Conservation (phyloP, 2,329 filamentous ascomycete genomes). For the Penicillium thymicola region DNA sequence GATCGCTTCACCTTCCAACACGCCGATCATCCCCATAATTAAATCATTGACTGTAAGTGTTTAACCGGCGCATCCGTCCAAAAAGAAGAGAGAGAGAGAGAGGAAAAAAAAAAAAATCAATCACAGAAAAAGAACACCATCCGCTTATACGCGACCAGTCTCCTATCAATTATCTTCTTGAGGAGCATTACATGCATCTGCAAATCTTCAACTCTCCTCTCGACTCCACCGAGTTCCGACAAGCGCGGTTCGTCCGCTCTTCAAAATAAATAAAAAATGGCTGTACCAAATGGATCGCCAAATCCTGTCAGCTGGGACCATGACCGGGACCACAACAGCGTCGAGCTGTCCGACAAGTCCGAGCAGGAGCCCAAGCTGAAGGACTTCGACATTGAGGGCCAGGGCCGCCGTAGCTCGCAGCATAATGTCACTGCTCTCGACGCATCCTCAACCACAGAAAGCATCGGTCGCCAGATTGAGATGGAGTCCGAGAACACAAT, state of each 20-base stretch:
- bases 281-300: constrained; percentile 28
- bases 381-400: constrained; percentile 30
- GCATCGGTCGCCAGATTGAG: constrained; percentile 66
- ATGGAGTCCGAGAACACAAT: constrained; percentile 75
- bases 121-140: background rate
- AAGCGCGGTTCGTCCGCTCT: constrained; percentile 36
- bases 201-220: constrained; percentile 24
- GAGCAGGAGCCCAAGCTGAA: constrained; percentile 28
- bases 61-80: background rate
- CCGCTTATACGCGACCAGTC: background rate
- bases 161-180: background rate
- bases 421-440: constrained; percentile 22
- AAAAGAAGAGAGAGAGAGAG: background rate
- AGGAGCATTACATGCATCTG: constrained; percentile 36
- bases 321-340: constrained; percentile 16
- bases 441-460: constrained; percentile 43
- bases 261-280: constrained; percentile 36
- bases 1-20: constrained; percentile 1
- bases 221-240: constrained; percentile 30
- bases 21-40: background rate
- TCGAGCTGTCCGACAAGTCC: constrained; percentile 22
- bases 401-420: constrained; percentile 19
- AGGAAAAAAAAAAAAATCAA: background rate
- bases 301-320: constrained; percentile 12
- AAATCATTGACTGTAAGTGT: background rate